These are phyloP conservation scores for Irpex rosettiformis DNA, from an alignment of 1,284 basidiomycete species.

Conservation along the genomic window DNA sequence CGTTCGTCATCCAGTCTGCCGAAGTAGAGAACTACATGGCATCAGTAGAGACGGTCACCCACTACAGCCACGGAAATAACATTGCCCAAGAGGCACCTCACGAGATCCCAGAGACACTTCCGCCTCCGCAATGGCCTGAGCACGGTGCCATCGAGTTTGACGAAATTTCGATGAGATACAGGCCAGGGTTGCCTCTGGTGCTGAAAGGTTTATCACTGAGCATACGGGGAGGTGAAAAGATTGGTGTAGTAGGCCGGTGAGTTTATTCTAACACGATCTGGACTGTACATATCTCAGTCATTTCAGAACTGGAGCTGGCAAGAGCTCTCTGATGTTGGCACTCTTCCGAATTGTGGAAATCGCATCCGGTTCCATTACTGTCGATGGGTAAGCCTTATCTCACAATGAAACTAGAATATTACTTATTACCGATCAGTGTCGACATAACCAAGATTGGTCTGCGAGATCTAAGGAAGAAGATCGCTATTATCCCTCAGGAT, in stretches of 20 bases:
- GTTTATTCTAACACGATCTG: slow-evolving; percentile 17
- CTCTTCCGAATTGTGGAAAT: slow-evolving; percentile 51
- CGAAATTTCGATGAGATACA: slow-evolving; percentile 53
- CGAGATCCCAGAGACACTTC: slow-evolving; percentile 50
- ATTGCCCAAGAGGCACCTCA: slow-evolving; percentile 67
- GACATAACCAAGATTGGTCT: slow-evolving; percentile 70
- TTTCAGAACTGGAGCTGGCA: slow-evolving; percentile 70
- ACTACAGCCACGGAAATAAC: slow-evolving; percentile 53
- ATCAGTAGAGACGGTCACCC: slow-evolving; percentile 63
- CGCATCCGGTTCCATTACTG: slow-evolving; percentile 56
- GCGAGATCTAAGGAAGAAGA: slow-evolving; percentile 56
- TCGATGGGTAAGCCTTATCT: slow-evolving; percentile 43
- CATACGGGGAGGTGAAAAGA: slow-evolving; percentile 73
- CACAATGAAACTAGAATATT: neutral
- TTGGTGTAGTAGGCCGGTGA: slow-evolving; percentile 65
- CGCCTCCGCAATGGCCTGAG: slow-evolving; percentile 49
- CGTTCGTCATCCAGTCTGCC: slow-evolving; percentile 31
- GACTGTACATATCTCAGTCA: neutral
- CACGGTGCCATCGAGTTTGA: slow-evolving; percentile 50
- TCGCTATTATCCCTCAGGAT: slow-evolving; percentile 93
- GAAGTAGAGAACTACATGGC: slow-evolving; percentile 64
- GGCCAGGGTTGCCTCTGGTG: slow-evolving; percentile 54
- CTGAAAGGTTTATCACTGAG: slow-evolving; percentile 54
- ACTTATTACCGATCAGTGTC: slow-evolving; percentile 28
- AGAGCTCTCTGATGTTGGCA: slow-evolving; percentile 61